Evolutionary conservation across 257 asterid genomes (phyloP).

Genomic region (Cruciata laevipes): DNA sequence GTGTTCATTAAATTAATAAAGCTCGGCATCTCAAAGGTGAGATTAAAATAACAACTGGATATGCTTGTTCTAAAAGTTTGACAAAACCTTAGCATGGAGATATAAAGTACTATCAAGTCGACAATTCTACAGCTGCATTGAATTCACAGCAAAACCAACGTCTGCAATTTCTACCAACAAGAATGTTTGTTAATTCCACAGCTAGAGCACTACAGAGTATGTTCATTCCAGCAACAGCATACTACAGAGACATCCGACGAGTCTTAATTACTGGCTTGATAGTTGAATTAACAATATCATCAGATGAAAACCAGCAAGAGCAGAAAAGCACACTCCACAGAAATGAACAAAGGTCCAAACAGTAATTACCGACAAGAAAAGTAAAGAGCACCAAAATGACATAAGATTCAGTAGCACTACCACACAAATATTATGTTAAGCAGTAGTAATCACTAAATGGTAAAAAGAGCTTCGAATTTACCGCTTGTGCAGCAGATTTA

Average conservation of each 20-base stretch:
- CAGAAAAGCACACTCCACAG: no score
- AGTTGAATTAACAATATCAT: neutral
- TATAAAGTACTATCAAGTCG: neutral
- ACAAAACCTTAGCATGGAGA: neutral
- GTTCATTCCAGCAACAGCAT: no score
- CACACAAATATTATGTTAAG: neutral
- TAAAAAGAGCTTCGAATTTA: neutral
- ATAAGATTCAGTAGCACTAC: neutral
- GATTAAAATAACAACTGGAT: neutral
- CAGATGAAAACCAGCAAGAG: neutral
- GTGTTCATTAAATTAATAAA: neutral
- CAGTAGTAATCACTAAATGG: neutral
- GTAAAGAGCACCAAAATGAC: neutral
- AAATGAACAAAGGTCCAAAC: neutral
- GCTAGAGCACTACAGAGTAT: no score
- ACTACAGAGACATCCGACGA: neutral
- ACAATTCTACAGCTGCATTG: neutral
- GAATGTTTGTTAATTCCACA: no score
- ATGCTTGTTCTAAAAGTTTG: neutral
- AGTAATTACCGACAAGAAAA: neutral
- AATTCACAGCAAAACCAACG: neutral
- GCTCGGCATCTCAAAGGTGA: neutral
- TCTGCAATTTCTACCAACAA: no score
- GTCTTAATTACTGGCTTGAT: neutral
- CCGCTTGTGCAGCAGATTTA: constrained; percentile 10